phyloP scores from a whole-genome alignment of 768 basidiomycete genomes.

The Amanita rubescens region DNA sequence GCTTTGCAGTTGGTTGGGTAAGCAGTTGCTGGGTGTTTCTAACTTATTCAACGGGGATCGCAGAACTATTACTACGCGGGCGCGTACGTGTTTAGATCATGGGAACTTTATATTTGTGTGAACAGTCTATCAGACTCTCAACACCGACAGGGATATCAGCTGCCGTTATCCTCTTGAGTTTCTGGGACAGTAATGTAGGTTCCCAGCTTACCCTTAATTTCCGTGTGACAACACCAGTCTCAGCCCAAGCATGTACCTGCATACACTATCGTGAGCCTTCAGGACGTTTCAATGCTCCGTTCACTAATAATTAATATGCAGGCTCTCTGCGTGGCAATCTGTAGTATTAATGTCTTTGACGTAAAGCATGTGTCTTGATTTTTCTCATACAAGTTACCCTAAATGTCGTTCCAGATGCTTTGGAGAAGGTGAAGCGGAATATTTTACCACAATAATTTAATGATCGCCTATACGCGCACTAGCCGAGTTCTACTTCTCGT shows the following conservation, averaged over 20 bases:
- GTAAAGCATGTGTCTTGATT: constrained; percentile 35
- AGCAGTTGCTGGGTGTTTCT: constrained; percentile 9
- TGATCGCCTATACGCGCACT: constrained; percentile 5
- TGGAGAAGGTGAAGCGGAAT: constrained; percentile 47
- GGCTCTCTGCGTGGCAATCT: constrained; percentile 48
- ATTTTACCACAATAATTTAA: background rate
- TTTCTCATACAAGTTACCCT: background rate
- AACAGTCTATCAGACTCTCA: constrained; percentile 35
- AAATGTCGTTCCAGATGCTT: constrained; percentile 35
- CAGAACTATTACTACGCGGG: constrained; percentile 39
- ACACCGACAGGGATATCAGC: constrained; percentile 73
- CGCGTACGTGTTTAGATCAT: constrained; percentile 17
- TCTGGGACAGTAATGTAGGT: constrained; percentile 61
- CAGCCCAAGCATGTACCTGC: constrained; percentile 44
- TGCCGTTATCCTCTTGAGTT: constrained; percentile 58
- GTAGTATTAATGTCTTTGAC: constrained; percentile 61
- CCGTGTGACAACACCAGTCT: background rate
- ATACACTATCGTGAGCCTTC: constrained; percentile 42
- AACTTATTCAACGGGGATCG: background rate
- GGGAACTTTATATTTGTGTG: background rate
- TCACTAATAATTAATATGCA: constrained; percentile 5
- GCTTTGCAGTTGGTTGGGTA: constrained; percentile 52
- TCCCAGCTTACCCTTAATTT: background rate
- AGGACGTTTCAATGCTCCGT: background rate
- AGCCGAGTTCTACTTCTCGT: constrained; percentile 63